A percentile compares a stretch with the other conserved stretches of the same genome.
phyloP scores from a whole-genome alignment of 805 yeast genomes.

The Wickerhamiella allomyrinae region DNA sequence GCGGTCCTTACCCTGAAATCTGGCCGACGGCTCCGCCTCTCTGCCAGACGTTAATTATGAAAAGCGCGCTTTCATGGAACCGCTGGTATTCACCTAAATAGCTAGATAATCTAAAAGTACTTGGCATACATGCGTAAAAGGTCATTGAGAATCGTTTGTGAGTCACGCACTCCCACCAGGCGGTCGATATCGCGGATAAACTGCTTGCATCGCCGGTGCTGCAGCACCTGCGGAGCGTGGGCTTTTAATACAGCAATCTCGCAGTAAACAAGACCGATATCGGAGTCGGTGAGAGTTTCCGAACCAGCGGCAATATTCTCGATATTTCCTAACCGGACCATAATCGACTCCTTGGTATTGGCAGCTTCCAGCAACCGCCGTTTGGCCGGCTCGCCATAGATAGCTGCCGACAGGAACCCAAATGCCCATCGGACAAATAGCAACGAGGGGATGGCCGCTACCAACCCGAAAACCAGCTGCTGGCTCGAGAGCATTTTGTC shows the following conservation, averaged over 20 bases:
- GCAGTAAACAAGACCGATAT: slow-evolving; percentile 14
- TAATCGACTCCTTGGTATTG: slow-evolving; percentile 2
- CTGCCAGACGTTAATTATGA: no score
- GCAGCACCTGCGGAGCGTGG: not conserved
- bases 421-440: slow-evolving; percentile 32
- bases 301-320: slow-evolving; percentile 10
- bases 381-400: slow-evolving; percentile 1
- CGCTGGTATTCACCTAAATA: no score
- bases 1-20: no score
- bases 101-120: no score
- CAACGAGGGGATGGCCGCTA: slow-evolving; percentile 65
- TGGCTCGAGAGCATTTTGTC: slow-evolving; percentile 81
- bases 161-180: slow-evolving; percentile 4
- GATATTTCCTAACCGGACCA: slow-evolving; percentile 7
- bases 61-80: no score
- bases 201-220: not conserved
- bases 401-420: not conserved
- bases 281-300: slow-evolving; percentile 3
- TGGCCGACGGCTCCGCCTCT: no score
- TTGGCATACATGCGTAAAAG: slow-evolving; percentile 7
- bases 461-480: slow-evolving; percentile 83
- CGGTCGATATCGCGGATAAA: slow-evolving; percentile 6
- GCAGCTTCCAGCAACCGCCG: not conserved
- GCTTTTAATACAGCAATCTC: slow-evolving; percentile 5
- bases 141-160: slow-evolving; percentile 1